Evolutionary conservation across 1,284 basidiomycete species (phyloP).

Genomic region (Papiliotrema flavescens): DNA sequence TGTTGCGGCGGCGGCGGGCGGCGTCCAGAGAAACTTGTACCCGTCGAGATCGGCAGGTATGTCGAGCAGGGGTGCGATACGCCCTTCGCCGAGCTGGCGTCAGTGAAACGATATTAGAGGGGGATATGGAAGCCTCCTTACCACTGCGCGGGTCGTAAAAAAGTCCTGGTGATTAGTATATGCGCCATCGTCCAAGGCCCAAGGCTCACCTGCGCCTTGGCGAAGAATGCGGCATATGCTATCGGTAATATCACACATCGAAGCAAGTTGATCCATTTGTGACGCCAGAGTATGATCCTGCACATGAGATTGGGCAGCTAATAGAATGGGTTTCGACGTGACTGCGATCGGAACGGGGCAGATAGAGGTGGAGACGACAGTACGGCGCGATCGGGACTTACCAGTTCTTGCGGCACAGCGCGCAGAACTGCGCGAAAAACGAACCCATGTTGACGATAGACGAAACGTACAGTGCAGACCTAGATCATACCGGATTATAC

Average conservation of each 20-base stretch:
- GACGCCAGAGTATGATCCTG: slow-evolving; percentile 17
- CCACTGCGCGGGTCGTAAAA: slow-evolving; percentile 18
- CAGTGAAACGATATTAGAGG: not conserved
- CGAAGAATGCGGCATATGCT: slow-evolving; percentile 65
- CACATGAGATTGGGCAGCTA: not conserved
- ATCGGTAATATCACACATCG: slow-evolving; percentile 66
- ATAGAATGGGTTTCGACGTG: not conserved
- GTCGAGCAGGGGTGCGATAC: slow-evolving; percentile 54
- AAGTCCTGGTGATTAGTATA: slow-evolving; percentile 17
- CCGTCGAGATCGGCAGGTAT: slow-evolving; percentile 57
- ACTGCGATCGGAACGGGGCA: not conserved
- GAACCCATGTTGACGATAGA: slow-evolving; percentile 8
- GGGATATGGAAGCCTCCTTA: slow-evolving; percentile 49
- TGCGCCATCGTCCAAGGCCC: too few relatives aligned
- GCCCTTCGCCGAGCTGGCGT: slow-evolving; percentile 61
- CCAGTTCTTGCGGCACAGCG: slow-evolving; percentile 71
- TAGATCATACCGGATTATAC: too few relatives aligned
- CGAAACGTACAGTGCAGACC: too few relatives aligned
- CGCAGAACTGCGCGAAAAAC: slow-evolving; percentile 54
- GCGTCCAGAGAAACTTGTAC: slow-evolving; percentile 60
- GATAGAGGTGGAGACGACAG: not conserved
- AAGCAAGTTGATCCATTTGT: slow-evolving; percentile 58
- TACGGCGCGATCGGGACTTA: slow-evolving; percentile 49
- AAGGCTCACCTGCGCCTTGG: slow-evolving; percentile 45
- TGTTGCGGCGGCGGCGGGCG: slow-evolving; percentile 49